These are phyloP conservation scores for Lachnellula hyalina DNA, from an alignment of 2,329 filamentous ascomycete species.

Conservation along the genomic window DNA sequence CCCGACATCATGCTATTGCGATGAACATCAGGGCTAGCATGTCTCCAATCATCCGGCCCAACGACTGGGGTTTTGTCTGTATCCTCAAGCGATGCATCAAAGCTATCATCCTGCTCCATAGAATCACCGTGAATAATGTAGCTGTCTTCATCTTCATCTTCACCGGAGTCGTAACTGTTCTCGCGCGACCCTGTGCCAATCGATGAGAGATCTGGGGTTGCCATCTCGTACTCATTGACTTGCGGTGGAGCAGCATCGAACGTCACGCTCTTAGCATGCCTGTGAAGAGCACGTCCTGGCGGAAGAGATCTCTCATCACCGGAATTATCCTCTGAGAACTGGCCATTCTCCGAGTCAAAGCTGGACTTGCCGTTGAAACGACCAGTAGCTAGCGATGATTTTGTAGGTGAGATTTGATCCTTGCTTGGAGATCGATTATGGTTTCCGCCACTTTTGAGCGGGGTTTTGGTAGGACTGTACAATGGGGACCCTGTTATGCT, in stretches of 20 bases:
- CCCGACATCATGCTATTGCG: constrained; percentile 22
- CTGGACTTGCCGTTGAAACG: constrained; percentile 55
- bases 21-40: constrained; percentile 50
- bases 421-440: constrained; percentile 52
- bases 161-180: constrained; percentile 84
- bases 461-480: constrained; percentile 42
- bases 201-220: constrained; percentile 92
- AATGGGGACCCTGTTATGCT: constrained; percentile 57
- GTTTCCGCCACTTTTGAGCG: constrained; percentile 34
- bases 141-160: constrained; percentile 66
- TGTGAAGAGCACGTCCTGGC: constrained; percentile 64
- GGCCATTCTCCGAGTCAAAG: constrained; percentile 63
- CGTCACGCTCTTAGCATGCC: constrained; percentile 93
- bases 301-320: constrained; percentile 54
- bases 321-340: constrained; percentile 63
- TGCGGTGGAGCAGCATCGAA: constrained; percentile 92
- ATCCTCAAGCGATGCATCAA: constrained; percentile 91
- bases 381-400: constrained; percentile 74
- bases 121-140: constrained; percentile 47
- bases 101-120: constrained; percentile 70
- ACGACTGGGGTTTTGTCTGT: constrained; percentile 97
- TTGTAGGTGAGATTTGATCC: constrained; percentile 72
- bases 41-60: constrained; percentile 93
- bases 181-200: constrained; percentile 85
- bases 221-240: constrained; percentile 97